Conservation (phyloP, 106 monocot species). For the Dendrobium officinale region DNA sequence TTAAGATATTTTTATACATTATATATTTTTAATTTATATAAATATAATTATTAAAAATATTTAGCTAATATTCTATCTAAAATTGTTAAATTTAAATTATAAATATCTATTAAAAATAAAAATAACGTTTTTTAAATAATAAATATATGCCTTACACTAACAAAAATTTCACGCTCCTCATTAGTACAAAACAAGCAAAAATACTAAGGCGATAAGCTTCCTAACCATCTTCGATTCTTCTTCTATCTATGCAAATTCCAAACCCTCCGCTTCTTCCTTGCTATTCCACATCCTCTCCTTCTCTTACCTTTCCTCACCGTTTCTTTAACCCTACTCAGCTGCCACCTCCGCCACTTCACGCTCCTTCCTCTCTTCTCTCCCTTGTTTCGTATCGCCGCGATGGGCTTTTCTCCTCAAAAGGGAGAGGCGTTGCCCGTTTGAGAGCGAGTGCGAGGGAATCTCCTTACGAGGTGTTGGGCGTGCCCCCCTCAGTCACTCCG, state of each 20-base stretch:
- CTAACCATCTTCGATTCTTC: background rate
- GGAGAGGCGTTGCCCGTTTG: background rate
- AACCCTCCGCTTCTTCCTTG: background rate
- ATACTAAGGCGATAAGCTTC: background rate
- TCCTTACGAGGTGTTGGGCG: constrained; percentile 83
- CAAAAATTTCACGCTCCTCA: too few relatives aligned
- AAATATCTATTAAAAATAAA: too few relatives aligned
- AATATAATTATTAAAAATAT: too few relatives aligned
- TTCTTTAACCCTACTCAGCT: background rate
- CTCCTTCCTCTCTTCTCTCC: background rate
- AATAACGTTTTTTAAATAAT: too few relatives aligned
- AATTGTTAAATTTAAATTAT: too few relatives aligned
- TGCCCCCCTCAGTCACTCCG: constrained; percentile 52
- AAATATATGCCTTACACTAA: too few relatives aligned
- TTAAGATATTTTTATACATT: too few relatives aligned
- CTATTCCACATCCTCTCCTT: background rate
- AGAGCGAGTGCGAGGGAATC: constrained; percentile 57
- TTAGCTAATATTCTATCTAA: too few relatives aligned
- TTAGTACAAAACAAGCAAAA: too few relatives aligned
- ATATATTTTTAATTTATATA: too few relatives aligned
- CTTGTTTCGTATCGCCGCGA: background rate
- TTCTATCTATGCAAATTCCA: constrained; percentile 10
- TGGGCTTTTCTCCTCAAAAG: background rate
- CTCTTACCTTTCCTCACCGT: background rate
- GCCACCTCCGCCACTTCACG: too few relatives aligned